A percentile compares a stretch with the other conserved stretches of the same genome.
phyloP scores from a whole-genome alignment of 2,329 filamentous ascomycete genomes.

The Claviceps sp. region DNA sequence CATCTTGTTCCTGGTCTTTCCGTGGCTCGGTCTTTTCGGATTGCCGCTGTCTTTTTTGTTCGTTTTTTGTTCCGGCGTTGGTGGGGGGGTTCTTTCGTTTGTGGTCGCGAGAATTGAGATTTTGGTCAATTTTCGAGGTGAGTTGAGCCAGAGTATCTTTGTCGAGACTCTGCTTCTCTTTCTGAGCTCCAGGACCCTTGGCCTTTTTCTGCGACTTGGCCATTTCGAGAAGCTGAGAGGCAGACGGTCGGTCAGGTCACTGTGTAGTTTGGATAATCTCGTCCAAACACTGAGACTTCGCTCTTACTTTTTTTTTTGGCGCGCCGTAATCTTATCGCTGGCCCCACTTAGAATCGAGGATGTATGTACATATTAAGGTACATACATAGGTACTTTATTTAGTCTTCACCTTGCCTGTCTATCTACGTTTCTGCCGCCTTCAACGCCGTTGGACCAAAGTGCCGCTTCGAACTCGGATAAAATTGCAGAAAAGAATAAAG shows the following conservation, averaged over 20 bases:
- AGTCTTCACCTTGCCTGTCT: no score
- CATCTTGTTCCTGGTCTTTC: conserved; percentile 15
- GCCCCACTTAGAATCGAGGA: conserved; percentile 2
- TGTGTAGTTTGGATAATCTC: background rate
- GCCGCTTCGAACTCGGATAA: background rate
- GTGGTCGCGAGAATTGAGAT: conserved; percentile 27
- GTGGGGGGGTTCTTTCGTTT: conserved; percentile 32
- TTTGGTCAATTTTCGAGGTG: conserved; percentile 43
- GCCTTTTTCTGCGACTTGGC: conserved; percentile 25
- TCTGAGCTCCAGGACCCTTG: conserved; percentile 16
- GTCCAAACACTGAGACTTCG: background rate
- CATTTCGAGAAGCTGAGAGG: conserved; percentile 13
- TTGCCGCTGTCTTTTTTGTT: conserved; percentile 25
- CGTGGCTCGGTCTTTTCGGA: conserved; percentile 10
- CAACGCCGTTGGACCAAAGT: background rate
- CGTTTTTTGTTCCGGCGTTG: conserved; percentile 19
- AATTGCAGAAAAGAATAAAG: background rate
- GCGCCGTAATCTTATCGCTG: conserved; percentile 9
- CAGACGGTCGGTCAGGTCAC: background rate
- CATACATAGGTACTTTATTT: no score
- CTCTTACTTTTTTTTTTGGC: conserved; percentile 7
- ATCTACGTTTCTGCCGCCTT: background rate
- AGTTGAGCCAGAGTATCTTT: conserved; percentile 37
- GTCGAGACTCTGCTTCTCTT: conserved; percentile 25
- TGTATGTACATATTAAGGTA: no score